A percentile compares a stretch with the other conserved stretches of the same genome.
phyloP scores from a whole-genome alignment of 2,329 filamentous ascomycete species.

The Onygenales sp. region DNA sequence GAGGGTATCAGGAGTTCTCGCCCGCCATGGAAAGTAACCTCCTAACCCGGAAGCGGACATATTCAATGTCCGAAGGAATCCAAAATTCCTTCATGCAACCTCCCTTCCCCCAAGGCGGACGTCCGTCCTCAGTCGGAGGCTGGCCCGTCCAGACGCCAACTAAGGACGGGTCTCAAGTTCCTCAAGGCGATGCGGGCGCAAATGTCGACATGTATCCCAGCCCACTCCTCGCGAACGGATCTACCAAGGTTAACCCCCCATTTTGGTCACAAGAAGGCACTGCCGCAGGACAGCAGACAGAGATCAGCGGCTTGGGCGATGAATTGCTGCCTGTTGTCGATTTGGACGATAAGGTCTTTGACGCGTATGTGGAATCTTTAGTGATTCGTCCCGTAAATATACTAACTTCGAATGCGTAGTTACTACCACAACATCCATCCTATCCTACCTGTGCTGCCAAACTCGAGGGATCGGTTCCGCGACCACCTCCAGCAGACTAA shows the following conservation, averaged over 20 bases:
- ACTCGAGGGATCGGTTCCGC: conserved; percentile 28
- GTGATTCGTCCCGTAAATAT: not conserved
- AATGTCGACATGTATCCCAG: conserved; percentile 15
- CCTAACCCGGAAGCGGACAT: conserved; percentile 38
- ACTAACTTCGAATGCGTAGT: conserved; percentile 13
- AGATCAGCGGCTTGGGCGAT: conserved; percentile 23
- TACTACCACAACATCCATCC: conserved; percentile 34
- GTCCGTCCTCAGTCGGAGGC: conserved; percentile 14
- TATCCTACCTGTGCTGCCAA: conserved; percentile 31
- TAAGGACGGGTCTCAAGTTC: conserved; percentile 14
- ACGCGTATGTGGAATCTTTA: conserved; percentile 22
- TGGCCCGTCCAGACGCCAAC: conserved; percentile 20
- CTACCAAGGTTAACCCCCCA: conserved; percentile 26
- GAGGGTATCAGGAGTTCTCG: conserved; percentile 44
- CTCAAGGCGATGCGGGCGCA: conserved; percentile 6
- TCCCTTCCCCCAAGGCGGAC: conserved; percentile 16
- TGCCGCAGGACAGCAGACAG: conserved; percentile 15
- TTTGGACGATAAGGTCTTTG: conserved; percentile 30
- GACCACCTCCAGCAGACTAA: conserved; percentile 30
- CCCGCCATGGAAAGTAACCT: conserved; percentile 38
- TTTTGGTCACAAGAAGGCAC: conserved; percentile 26
- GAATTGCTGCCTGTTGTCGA: conserved; percentile 26
- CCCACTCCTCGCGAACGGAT: conserved; percentile 27
- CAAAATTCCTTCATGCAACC: conserved; percentile 32
- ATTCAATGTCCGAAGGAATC: conserved; percentile 40